Conservation (phyloP, 1,284 basidiomycete species). For the Ceratobasidium sp. region DNA sequence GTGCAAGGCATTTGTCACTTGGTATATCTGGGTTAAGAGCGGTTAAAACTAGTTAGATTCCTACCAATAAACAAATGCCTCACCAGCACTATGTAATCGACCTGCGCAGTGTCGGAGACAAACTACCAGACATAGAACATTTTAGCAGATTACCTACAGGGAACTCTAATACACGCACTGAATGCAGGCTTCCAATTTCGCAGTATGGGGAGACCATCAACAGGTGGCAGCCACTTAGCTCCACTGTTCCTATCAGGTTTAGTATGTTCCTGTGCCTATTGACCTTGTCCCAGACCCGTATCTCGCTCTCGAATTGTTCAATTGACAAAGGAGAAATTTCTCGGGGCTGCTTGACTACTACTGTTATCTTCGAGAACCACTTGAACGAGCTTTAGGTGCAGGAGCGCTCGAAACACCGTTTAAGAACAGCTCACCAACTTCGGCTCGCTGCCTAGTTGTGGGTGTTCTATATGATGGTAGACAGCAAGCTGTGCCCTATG, state of each 20-base stretch:
- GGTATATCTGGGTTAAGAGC: background rate
- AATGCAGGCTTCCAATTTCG: background rate
- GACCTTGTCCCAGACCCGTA: background rate
- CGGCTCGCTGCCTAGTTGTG: too few relatives aligned
- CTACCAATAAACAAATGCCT: too few relatives aligned
- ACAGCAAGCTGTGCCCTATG: too few relatives aligned
- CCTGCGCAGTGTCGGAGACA: background rate
- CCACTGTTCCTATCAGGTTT: background rate
- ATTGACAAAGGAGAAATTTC: background rate
- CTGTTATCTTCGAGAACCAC: background rate
- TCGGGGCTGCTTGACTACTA: background rate
- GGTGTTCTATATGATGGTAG: too few relatives aligned
- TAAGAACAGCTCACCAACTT: too few relatives aligned
- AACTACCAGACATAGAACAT: background rate
- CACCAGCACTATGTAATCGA: background rate
- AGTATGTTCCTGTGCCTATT: background rate
- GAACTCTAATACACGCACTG: background rate
- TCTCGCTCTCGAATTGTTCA: background rate
- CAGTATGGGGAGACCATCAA: background rate
- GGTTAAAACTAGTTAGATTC: background rate
- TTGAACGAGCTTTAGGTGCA: too few relatives aligned
- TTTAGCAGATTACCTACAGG: background rate
- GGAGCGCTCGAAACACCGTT: too few relatives aligned
- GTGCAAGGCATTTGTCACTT: background rate
- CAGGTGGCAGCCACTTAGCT: background rate